Percentiles rank a stretch among this genome's conserved stretches.
Evolutionary conservation across 164 flowering plant species (phyloP).

Genomic region (Piper betle): DNA sequence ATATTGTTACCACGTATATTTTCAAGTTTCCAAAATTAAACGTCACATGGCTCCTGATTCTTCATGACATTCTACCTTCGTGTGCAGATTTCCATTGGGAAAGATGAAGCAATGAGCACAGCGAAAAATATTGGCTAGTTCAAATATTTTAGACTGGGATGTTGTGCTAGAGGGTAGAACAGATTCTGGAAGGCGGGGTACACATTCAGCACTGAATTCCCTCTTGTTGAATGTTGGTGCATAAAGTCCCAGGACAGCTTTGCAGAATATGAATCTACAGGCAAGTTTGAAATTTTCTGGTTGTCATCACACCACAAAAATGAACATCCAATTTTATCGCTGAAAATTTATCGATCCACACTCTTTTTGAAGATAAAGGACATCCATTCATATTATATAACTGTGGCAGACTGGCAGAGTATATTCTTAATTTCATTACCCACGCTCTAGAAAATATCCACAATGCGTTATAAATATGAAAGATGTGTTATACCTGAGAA

Average conservation of each 20-base stretch:
- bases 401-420: too few species aligned
- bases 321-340: too few species aligned
- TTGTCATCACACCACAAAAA: too few species aligned
- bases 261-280: slow-evolving; percentile 74
- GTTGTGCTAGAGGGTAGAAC: slow-evolving; percentile 27
- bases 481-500: slow-evolving; percentile 35
- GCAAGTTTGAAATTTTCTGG: not conserved
- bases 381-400: too few species aligned
- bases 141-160: slow-evolving; percentile 30
- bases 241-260: slow-evolving; percentile 44
- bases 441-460: too few species aligned
- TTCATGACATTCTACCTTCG: not conserved
- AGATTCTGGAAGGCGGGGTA: slow-evolving; percentile 62
- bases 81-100: slow-evolving; percentile 5
- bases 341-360: too few species aligned
- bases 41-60: not conserved
- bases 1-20: not conserved
- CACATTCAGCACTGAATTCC: slow-evolving; percentile 58
- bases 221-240: slow-evolving; percentile 38
- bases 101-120: slow-evolving; percentile 37
- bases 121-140: slow-evolving; percentile 42
- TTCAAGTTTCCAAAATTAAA: not conserved
- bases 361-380: too few species aligned
- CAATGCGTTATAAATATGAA: not conserved
- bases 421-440: too few species aligned